Evolutionary conservation across 75 land plant species (phyloP), one percentile per base, ranked within the genome.

Genomic region (Cupressus sempervirens): DNA sequence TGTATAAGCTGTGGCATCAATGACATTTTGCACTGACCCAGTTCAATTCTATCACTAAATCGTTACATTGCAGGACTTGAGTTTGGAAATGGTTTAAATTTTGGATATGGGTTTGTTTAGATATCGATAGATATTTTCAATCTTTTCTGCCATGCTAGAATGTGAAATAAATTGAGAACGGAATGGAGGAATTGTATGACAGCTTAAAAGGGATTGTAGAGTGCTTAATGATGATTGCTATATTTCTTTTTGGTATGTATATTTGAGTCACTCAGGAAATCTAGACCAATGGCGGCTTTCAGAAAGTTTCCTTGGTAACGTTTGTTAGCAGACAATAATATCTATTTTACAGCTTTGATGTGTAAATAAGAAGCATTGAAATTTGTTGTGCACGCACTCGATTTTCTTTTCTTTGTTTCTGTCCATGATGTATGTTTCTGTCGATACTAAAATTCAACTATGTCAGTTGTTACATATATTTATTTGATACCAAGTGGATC

Each of bases 101-200:
- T 95, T 87, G 92, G 94, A 6, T 92, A 92, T 86, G 96, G 97
- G 1, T 95, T 92, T 89, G 97, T 94, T 12, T 94, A 94, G 97
- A 96, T 91, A 83, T 20, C 65, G 38, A 18, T 16, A 75, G 9
- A 7, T 15, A 40, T 75, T 75, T 75, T 75, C 20, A 75, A 36
- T 75, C 36, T 9, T 40, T 36, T 75, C 7, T 75, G 41, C 77
- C 36, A 16, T 16, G 41, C 3, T 38, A 36, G 23, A 75, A 36
- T 7, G 38, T 14, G 35, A 34, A 74, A 74, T 34, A 5, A 54
- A 56, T 16, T 56, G 58, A 35, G 41, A 75, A 75, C 36, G 76
- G 34, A 75, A 36, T 74, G 36, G 43, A 75, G 41, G 41, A 38
- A 16, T 38, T 76, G 43, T 76, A 36, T 76, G 0, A 20, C 23